phyloP scores from a whole-genome alignment of 2,329 filamentous ascomycete genomes.

The Claviceps pusilla region DNA sequence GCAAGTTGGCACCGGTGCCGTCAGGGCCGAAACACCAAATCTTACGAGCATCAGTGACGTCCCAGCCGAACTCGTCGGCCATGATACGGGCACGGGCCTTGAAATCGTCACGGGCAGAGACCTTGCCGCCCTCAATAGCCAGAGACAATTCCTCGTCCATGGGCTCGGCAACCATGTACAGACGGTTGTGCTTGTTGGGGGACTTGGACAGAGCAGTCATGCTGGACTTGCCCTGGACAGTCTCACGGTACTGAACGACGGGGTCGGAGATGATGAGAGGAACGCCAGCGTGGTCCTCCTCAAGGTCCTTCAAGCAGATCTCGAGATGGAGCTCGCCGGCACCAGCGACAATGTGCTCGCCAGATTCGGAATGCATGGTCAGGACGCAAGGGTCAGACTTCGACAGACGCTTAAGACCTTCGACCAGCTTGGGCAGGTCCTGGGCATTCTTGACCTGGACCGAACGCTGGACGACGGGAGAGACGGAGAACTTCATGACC shows the following conservation, averaged over 20 bases:
- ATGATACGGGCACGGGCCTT: slow-evolving; percentile 93
- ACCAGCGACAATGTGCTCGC: slow-evolving; percentile 98
- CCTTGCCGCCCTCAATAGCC: slow-evolving; percentile 84
- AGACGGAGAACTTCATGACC: slow-evolving; percentile 99
- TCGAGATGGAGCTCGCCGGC: slow-evolving; percentile 98
- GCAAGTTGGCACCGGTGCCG: slow-evolving; percentile 92
- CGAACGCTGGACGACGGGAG: slow-evolving; percentile 93
- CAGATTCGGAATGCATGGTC: slow-evolving; percentile 75
- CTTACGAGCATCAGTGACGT: slow-evolving; percentile 99
- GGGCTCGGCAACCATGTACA: slow-evolving; percentile 88
- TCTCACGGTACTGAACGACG: slow-evolving; percentile 97
- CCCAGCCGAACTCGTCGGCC: slow-evolving; percentile 95
- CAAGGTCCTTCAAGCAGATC: slow-evolving; percentile 99
- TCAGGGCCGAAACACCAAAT: slow-evolving; percentile 99
- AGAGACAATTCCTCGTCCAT: slow-evolving; percentile 80
- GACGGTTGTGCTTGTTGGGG: slow-evolving; percentile 99
- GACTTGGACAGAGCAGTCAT: slow-evolving; percentile 98
- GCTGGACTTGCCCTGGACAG: slow-evolving; percentile 67
- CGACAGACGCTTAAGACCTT: slow-evolving; percentile 99
- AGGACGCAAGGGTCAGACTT: slow-evolving; percentile 99
- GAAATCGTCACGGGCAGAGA: slow-evolving; percentile 93
- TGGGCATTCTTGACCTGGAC: slow-evolving; percentile 99
- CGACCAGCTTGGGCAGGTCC: slow-evolving; percentile 98
- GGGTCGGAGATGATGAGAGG: slow-evolving; percentile 96
- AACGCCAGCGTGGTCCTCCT: slow-evolving; percentile 98